Base-by-base conservation (phyloP, 768 basidiomycete genomes). In the Russula olivacea region DNA sequence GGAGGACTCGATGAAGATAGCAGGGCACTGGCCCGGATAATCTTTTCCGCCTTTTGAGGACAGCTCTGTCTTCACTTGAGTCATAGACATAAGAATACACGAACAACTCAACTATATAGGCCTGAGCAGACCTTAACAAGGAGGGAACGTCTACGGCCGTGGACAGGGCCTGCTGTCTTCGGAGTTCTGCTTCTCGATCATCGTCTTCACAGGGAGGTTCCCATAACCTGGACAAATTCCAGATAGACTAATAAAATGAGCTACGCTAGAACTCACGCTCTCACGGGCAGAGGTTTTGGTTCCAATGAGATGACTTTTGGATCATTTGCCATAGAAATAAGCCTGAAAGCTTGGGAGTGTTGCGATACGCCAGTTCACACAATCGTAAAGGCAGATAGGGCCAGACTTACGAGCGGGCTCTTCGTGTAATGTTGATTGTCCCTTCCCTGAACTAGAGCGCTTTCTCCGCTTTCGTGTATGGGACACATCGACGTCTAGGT, bases 181-280 rank as follows among this genome's bases (percentile, higher is more conserved):
- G 68, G 5, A 63, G 36, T 23, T 64, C 57, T 2, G 72, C 74
- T 34, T 74, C 72, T 12, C 52, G 58, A 12, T 66, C 65, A 8
- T 70, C 70, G 53, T 76, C 75, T 58, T 74, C 75, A 30, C 55
- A 65, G 9, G 72, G 50, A 21, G 71, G 74, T 19, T 71, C 73
- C 32, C 66, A 61, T 14, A 66, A 54, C 48, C 74, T 75, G 61
- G 28, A 23, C 10, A 17, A 41, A 25, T 38, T 50, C 23, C 45
- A 38, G 51, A 51, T 17, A 36, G 28, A 30, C n/a, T n/a, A 25
- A 45, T 53, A 23, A 45, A 43, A 30, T 41, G 23, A 23, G 15
- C 2, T 53, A 34, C 30, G 21, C 15, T 9, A 30, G 21, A 21
- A 38, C 59, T 59, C 59, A 67, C 61, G 23, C 60, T 43, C 36